Base-by-base conservation (phyloP, 495 filamentous ascomycete genomes). In the Aspergillus mulundensis region DNA sequence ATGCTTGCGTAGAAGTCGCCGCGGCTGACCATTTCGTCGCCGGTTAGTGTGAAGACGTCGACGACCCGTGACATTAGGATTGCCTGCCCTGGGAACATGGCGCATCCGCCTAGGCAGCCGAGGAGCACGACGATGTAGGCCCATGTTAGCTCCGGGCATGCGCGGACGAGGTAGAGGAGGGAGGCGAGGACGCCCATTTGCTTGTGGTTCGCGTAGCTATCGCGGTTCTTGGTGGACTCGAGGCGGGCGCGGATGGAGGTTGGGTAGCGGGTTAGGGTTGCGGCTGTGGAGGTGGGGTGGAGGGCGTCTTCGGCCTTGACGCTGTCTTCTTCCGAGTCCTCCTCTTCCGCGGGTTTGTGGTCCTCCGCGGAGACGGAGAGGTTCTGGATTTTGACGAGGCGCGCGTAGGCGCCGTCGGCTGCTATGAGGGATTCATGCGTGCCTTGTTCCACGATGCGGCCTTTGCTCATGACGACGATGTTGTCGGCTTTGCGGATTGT, bases 401-500 rank as follows among this genome's bases (percentile, higher is more conserved):
- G 83, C 61, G 80, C 84, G 68, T 96, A 96, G 5, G 88, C 82
- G 28, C 79, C 81, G 30, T 76, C 66, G 14, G 62, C 68, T 20
- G 68, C 79, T 3, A 95, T 65, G 10, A 96, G 76, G 12, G 84
- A 75, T 49, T 89, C 79, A 62, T 96, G 91, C 2, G 82, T 88
- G 48, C 91, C 91, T 70, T 92, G 90, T 65, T 98, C 94, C 15
- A 94, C 79, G 55, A 97, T 95, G 18, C 77, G 66, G 42, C 94
- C 94, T 50, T 87, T 73, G 10, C 83, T 79, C 85, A 98, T 91
- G 60, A 96, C 91, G n/a, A 97, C 90, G 56, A 98, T 98, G 64
- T 96, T 98, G 65, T 96, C 86, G 0, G 92, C 93, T 54, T 87
- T 82, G 70, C 87, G 92, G 75, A 98, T 95, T 24, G 94, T 98